Base-by-base conservation (phyloP, 2,329 filamentous ascomycete species). In the Claviceps sp. region DNA sequence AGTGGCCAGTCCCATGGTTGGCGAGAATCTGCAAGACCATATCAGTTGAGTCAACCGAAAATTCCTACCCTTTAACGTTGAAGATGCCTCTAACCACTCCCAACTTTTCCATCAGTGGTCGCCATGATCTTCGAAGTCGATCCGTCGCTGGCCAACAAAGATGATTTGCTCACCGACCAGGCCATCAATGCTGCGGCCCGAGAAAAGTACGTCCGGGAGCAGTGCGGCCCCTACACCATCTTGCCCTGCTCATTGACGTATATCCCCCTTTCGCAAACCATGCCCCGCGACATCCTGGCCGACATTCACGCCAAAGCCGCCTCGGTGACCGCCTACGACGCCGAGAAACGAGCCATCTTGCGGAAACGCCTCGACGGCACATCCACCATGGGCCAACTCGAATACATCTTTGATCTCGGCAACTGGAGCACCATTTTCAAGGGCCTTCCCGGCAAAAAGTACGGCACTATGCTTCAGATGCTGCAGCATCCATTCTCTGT, bases 401-500 rank as follows among this genome's bases (percentile, higher is more conserved):
- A 76, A 55, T 76, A 68, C 51, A 66, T 76, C 29, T 74, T 77
- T 36, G 71, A 74, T 43, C 60, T 71, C 1, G 72, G 72, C 4
- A 74, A 75, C 52, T 74, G 69, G 66, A 74, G 64, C 51, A 62
- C 71, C 1, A 47, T 61, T 56, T 62, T 72, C 60, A 47, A 58
- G 37, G 50, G 62, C 50, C 46, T 62, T 55, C 52, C 60, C 45
- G 64, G 61, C 2, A 75, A 71, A 53, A 69, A 67, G 51, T 75
- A 77, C 52, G 72, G 64, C 8, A 74, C 71, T 2, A 68, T 76
- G 64, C 56, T 77, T 0, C 69, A 71, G 52, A 71, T 76, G 53
- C 60, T 78, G 1, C 74, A 77, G 53, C 75, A 77, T 58, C 75
- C 76, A 0, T 75, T 75, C 34, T 71, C 72, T 0, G 62, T 66